These are phyloP conservation scores for Globisporangium rhizosaccharum DNA, from an alignment of 352 stramenopile genomes.

Conservation along the genomic window DNA sequence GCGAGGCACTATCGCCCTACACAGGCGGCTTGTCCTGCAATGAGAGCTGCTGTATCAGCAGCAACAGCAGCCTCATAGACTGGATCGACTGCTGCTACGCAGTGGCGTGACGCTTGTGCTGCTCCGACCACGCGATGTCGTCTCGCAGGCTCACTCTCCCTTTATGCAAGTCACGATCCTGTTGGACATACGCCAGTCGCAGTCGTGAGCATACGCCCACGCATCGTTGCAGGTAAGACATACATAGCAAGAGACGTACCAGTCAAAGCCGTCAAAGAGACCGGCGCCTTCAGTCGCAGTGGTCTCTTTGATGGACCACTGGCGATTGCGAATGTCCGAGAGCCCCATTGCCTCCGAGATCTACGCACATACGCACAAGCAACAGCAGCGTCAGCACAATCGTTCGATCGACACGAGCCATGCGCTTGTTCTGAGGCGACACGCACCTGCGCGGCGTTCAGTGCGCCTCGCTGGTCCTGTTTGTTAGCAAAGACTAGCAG, in stretches of 20 bases:
- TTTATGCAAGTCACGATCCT: slow-evolving; percentile 90
- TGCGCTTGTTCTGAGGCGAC: not conserved
- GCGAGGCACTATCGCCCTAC: too few relatives aligned
- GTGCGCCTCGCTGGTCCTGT: slow-evolving; percentile 96
- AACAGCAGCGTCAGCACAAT: not conserved
- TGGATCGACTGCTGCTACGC: too few relatives aligned
- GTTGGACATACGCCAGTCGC: not conserved
- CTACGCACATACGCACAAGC: slow-evolving; percentile 27
- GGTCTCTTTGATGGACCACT: slow-evolving; percentile 99
- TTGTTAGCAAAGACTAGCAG: slow-evolving; percentile 99
- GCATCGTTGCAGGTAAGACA: not conserved
- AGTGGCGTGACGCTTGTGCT: too few relatives aligned
- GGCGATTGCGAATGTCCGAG: slow-evolving; percentile 96
- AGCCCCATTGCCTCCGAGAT: slow-evolving; percentile 98
- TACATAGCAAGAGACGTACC: slow-evolving; percentile 40
- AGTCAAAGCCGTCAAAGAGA: slow-evolving; percentile 99
- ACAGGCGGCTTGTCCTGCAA: too few relatives aligned
- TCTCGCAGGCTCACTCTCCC: slow-evolving; percentile 47
- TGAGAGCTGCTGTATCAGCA: not conserved
- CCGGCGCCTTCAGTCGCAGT: slow-evolving; percentile 96
- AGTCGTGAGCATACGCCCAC: not conserved
- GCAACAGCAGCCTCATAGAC: not conserved
- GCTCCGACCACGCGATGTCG: too few relatives aligned
- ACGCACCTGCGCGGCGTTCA: slow-evolving; percentile 80
- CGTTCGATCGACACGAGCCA: not conserved